Evolutionary conservation across 2,329 filamentous ascomycete species (phyloP).

Genomic region (Helotiales sp.): DNA sequence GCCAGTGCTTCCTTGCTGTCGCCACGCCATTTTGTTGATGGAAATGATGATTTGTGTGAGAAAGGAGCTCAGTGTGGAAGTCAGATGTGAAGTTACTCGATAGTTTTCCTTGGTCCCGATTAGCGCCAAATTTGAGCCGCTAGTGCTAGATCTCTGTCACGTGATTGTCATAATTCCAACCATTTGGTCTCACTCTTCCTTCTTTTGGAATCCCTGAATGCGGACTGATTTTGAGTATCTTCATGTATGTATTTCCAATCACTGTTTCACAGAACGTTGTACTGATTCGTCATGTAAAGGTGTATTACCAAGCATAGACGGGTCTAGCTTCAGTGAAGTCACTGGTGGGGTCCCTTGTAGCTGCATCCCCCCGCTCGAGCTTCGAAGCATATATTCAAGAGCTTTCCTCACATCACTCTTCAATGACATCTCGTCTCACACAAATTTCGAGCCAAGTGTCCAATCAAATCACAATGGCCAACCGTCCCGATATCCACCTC

Average conservation of each 20-base stretch:
- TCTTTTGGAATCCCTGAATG: neutral
- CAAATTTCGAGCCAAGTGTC: conserved; percentile 17
- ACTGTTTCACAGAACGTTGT: neutral
- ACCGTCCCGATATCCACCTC: conserved; percentile 34
- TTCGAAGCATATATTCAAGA: neutral
- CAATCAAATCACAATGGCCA: conserved; percentile 42
- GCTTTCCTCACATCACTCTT: neutral
- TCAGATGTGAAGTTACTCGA: neutral
- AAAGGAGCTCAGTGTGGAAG: too few relatives aligned
- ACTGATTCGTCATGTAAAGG: neutral
- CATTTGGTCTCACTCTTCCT: neutral
- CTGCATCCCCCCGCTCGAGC: neutral
- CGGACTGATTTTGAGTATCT: neutral
- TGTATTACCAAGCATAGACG: conserved; percentile 7
- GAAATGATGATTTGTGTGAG: conserved; percentile 7
- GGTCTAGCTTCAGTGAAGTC: conserved; percentile 1
- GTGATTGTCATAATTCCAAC: neutral
- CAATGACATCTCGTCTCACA: conserved; percentile 25
- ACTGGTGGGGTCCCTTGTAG: neutral
- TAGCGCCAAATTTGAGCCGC: neutral
- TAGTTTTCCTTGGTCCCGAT: conserved; percentile 1
- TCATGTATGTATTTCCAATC: neutral
- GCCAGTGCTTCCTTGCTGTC: conserved; percentile 84
- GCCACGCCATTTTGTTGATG: conserved; percentile 59
- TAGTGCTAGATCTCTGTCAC: neutral